phyloP scores from a whole-genome alignment of 208 protist genomes.

The Acanthamoeba healyi region DNA sequence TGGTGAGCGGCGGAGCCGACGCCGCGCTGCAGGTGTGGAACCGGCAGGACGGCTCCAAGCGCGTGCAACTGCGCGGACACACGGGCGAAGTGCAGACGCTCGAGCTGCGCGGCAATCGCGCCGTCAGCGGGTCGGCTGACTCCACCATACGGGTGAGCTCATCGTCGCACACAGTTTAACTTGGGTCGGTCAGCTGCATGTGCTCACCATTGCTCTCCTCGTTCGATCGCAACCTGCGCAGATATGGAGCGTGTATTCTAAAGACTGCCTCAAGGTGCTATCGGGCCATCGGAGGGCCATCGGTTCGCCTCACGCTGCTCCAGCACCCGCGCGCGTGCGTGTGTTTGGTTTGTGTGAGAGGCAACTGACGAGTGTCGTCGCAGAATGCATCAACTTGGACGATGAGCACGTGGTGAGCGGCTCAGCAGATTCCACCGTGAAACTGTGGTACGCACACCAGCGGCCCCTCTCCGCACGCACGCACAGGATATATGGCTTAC shows the following conservation, averaged over 20 bases:
- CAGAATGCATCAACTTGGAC: slow-evolving; percentile 25
- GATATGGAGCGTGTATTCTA: slow-evolving; percentile 39
- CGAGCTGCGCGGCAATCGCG: slow-evolving; percentile 25
- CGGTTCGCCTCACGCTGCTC: too few relatives aligned
- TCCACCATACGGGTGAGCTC: neutral
- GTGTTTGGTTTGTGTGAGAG: neutral
- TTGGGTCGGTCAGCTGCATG: too few relatives aligned
- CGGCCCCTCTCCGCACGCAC: too few relatives aligned
- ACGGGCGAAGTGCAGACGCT: slow-evolving; percentile 4
- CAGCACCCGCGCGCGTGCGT: neutral
- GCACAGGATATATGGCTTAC: too few relatives aligned
- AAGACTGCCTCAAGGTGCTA: slow-evolving; percentile 14
- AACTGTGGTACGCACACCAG: neutral
- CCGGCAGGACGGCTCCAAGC: slow-evolving; percentile 23
- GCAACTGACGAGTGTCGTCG: too few relatives aligned
- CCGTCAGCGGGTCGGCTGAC: slow-evolving; percentile 58
- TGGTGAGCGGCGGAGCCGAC: slow-evolving; percentile 52
- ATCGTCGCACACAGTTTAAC: neutral
- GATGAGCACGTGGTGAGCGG: slow-evolving; percentile 9
- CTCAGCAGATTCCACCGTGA: neutral
- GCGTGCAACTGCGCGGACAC: slow-evolving; percentile 32
- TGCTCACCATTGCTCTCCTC: neutral
- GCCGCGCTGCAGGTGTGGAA: slow-evolving; percentile 55
- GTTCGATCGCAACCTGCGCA: neutral
- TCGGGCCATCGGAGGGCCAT: slow-evolving; percentile 12